Conservation (phyloP, 192 early-diverging fungal genomes). For the Dissophora ornata region DNA sequence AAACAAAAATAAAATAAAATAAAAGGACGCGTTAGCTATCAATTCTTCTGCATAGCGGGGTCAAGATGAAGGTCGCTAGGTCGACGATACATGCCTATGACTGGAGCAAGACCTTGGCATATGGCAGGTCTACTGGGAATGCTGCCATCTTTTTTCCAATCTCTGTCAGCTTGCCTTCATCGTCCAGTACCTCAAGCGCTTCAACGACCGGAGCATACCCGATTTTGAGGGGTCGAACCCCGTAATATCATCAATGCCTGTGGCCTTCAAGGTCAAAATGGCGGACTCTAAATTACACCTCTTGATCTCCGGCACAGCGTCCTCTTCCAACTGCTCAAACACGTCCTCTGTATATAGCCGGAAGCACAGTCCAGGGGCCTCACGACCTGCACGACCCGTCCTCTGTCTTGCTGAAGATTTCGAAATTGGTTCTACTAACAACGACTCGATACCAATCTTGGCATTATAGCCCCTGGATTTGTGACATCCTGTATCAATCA, state of each 20-base stretch:
- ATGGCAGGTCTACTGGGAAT: constrained; percentile 92
- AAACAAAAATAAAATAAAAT: constrained; percentile 9
- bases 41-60: neutral
- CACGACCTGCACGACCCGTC: constrained; percentile 95
- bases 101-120: constrained; percentile 88
- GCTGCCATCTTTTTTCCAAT: constrained; percentile 87
- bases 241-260: constrained; percentile 90
- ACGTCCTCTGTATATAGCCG: constrained; percentile 90
- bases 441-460: constrained; percentile 89
- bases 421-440: constrained; percentile 88
- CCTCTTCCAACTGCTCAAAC: constrained; percentile 78
- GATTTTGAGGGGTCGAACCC: constrained; percentile 87
- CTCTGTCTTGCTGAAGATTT: constrained; percentile 93
- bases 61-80: neutral
- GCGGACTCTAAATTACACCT: constrained; percentile 90
- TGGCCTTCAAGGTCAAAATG: constrained; percentile 89
- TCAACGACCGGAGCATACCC: constrained; percentile 83
- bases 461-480: constrained; percentile 93
- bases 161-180: constrained; percentile 79
- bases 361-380: constrained; percentile 92
- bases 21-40: constrained; percentile 1
- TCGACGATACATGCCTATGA: constrained; percentile 64
- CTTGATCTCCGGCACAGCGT: constrained; percentile 93
- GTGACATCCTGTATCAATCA: constrained; percentile 92
- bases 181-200: constrained; percentile 87